Evolutionary conservation across 345 rosid species (phyloP), one percentile per base, ranked within the genome.

Genomic region (Aquilaria malaccensis): DNA sequence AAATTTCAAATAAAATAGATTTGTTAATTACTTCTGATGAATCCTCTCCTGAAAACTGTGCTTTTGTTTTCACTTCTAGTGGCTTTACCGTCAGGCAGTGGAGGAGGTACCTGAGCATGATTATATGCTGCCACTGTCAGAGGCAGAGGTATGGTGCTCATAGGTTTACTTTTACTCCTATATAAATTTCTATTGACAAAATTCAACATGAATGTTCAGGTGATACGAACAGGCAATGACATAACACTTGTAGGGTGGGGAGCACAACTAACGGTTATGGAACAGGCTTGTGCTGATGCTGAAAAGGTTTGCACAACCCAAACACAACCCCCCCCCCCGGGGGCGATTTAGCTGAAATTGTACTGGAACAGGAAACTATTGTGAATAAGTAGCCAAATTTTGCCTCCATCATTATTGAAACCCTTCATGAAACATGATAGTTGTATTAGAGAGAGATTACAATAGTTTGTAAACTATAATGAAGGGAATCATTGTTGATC

Each of bases 161-260:
- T 32, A 13, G 9, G 32, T 37, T 33, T 64, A 7, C 52, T 31
- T 15, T 10, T 47, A 30, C n/a, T 45, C 13, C 13, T 31, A 43
- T 56, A 62, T 55, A 13, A 46, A 65, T 51, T 69, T 55, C 50
- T 58, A 46, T 37, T 15, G 55, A 57, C 66, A 33, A 31, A 73
- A 56, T 13, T 52, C 59, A 75, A 59, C 70, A 59, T 47, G 62
- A 50, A 67, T 72, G 13, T 29, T 30, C 68, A 92, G 95, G 92
- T 92, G 70, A 83, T 89, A 49, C 84, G 79, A 71, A 79, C 88
- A 74, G 98, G 96, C 72, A 83, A 65, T 55, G 96, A 92, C 74
- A 86, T 92, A 68, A 85, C 98, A 12, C 77, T 92, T 50, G 93
- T 92, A 33, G 95, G 98, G 57, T 92, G 98, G 98, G 95, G 96